Percentiles rank a stretch among this genome's conserved stretches.
phyloP scores from a whole-genome alignment of 2,329 filamentous ascomycete species.

The Scolecobasidium constrictum region DNA sequence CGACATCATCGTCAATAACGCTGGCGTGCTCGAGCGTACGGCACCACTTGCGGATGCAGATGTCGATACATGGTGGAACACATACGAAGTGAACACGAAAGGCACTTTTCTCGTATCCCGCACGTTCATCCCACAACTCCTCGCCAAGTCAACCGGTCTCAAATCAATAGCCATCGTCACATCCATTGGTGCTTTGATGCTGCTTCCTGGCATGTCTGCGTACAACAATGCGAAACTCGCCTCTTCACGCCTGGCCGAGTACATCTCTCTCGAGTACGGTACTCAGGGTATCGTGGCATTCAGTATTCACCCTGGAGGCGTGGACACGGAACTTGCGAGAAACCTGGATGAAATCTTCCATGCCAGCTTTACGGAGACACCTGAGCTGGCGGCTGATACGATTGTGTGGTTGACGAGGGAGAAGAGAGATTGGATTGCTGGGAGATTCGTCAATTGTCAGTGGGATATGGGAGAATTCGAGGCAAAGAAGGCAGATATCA shows the following conservation, averaged over 20 bases:
- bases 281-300: constrained; percentile 16
- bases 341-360: constrained; percentile 1
- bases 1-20: constrained; percentile 5
- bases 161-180: constrained; percentile 39
- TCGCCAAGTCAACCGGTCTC: constrained; percentile 16
- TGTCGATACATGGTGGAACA: constrained; percentile 25
- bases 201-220: constrained; percentile 24
- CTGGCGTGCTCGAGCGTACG: neutral
- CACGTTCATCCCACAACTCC: constrained; percentile 35
- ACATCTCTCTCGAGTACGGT: constrained; percentile 30
- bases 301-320: constrained; percentile 19
- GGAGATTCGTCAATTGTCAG: neutral
- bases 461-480: constrained; percentile 8
- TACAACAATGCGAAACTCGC: constrained; percentile 42
- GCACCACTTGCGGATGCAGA: neutral
- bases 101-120: constrained; percentile 36
- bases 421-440: constrained; percentile 4
- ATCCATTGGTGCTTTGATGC: constrained; percentile 32
- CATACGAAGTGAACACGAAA: constrained; percentile 38
- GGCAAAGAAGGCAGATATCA: constrained; percentile 2
- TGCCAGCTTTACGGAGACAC: neutral
- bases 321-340: constrained; percentile 14
- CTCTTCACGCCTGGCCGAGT: constrained; percentile 38
- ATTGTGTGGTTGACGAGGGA: constrained; percentile 1
- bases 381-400: constrained; percentile 3